A percentile compares a stretch with the other conserved stretches of the same genome.
These are phyloP conservation scores for Medicago arabica DNA, from an alignment of 306 rosid genomes.

Conservation along the genomic window DNA sequence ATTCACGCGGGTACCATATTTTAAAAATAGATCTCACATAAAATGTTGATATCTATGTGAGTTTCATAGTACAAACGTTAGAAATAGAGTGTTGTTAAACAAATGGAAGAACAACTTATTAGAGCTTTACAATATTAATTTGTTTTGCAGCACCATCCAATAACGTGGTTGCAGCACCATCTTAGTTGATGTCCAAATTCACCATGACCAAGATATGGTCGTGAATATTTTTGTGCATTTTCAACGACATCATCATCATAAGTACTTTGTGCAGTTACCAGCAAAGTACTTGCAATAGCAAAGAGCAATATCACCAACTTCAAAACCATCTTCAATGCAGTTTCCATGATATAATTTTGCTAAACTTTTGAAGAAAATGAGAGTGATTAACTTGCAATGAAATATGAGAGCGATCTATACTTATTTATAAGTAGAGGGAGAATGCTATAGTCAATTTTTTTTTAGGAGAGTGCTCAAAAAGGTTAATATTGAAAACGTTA, in stretches of 20 bases:
- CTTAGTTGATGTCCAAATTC: background rate
- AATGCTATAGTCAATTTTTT: background rate
- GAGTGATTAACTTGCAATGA: background rate
- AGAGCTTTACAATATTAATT: background rate
- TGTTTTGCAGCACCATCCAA: background rate
- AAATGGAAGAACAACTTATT: background rate
- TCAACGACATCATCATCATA: background rate
- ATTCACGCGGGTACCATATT: no score
- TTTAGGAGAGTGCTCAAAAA: no score
- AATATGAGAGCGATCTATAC: background rate
- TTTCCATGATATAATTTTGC: background rate
- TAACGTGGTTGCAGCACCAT: background rate
- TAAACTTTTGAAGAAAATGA: no score
- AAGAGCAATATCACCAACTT: background rate
- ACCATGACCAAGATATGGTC: background rate
- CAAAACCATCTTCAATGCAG: background rate
- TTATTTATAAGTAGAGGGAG: background rate
- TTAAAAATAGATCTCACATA: no score
- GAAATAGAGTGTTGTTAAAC: no score
- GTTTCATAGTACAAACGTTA: no score
- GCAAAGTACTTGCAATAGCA: background rate
- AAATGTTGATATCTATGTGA: no score
- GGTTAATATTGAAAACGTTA: no score
- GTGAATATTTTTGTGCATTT: conserved; percentile 1
- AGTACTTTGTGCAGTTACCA: background rate